Conservation (phyloP, 345 rosid genomes). For the Camelina laxa region DNA sequence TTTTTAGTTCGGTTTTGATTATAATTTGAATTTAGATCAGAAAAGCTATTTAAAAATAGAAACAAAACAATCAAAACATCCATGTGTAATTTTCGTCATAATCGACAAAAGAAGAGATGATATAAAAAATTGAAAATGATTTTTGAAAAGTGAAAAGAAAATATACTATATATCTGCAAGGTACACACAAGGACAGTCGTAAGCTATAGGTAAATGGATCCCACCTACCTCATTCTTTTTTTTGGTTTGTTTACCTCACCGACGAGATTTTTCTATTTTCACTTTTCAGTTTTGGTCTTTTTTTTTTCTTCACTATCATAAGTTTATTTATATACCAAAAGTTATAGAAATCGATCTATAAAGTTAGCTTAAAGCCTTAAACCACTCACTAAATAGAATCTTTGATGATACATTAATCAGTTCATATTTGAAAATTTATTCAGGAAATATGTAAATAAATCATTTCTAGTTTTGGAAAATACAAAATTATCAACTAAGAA, state of each 20-base stretch:
- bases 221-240: constrained; percentile 10
- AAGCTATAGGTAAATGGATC: constrained; percentile 6
- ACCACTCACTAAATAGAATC: neutral
- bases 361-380: constrained; percentile 7
- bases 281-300: constrained; percentile 6
- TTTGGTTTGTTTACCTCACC: constrained; percentile 16
- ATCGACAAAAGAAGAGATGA: too few species aligned
- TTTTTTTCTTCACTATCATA: neutral
- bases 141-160: too few species aligned
- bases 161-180: neutral
- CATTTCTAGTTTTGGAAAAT: too few species aligned
- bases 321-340: neutral
- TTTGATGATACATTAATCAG: neutral
- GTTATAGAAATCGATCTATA: neutral
- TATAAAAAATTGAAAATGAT: too few species aligned
- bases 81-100: too few species aligned
- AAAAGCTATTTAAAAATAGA: too few species aligned
- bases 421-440: neutral
- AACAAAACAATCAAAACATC: too few species aligned
- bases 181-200: constrained; percentile 35
- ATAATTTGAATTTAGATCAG: too few species aligned
- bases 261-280: constrained; percentile 19
- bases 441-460: neutral
- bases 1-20: neutral
- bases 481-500: too few species aligned